A percentile compares a stretch with the other conserved stretches of the same genome.
phyloP scores from a whole-genome alignment of 805 yeast genomes.

The Nakazawaea ishiwadae region DNA sequence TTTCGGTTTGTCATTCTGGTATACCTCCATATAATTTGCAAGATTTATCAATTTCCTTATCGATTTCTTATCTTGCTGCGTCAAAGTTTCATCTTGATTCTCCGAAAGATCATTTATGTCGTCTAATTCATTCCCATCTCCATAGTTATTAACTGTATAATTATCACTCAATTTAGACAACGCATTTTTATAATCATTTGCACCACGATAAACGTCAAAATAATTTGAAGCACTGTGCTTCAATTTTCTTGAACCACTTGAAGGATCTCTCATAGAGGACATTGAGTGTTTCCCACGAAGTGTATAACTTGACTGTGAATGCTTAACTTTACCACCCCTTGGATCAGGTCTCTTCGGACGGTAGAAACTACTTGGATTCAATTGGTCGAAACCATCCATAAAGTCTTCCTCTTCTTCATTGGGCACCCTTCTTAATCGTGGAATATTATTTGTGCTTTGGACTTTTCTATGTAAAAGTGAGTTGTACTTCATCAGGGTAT shows the following conservation, averaged over 20 bases:
- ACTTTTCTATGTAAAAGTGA: slow-evolving; percentile 7
- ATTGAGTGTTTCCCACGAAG: slow-evolving; percentile 7
- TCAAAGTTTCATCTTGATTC: slow-evolving; percentile 10
- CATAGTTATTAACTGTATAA: slow-evolving; percentile 8
- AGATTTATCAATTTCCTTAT: slow-evolving; percentile 13
- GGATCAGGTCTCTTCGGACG: slow-evolving; percentile 5
- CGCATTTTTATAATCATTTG: background rate
- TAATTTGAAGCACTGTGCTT: slow-evolving; percentile 11
- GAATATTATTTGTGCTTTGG: slow-evolving; percentile 5
- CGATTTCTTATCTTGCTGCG: slow-evolving; percentile 13
- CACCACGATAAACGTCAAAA: background rate
- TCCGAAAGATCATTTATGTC: slow-evolving; percentile 18
- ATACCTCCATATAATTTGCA: slow-evolving; percentile 15
- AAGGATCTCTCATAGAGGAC: slow-evolving; percentile 1
- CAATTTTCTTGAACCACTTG: background rate
- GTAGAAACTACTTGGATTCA: background rate
- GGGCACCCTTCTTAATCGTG: background rate
- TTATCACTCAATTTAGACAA: background rate
- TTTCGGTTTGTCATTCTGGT: background rate
- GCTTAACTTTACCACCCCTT: background rate
- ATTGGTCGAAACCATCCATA: slow-evolving; percentile 10
- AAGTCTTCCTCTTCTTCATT: slow-evolving; percentile 11
- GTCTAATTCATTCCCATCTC: slow-evolving; percentile 24
- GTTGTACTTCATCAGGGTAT: slow-evolving; percentile 11
- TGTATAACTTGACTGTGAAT: slow-evolving; percentile 2